A percentile compares a stretch with the other conserved stretches of the same genome.
These are phyloP conservation scores for Nannochloropsis granulata DNA, from an alignment of 108 stramenopile genomes.

Conservation along the genomic window DNA sequence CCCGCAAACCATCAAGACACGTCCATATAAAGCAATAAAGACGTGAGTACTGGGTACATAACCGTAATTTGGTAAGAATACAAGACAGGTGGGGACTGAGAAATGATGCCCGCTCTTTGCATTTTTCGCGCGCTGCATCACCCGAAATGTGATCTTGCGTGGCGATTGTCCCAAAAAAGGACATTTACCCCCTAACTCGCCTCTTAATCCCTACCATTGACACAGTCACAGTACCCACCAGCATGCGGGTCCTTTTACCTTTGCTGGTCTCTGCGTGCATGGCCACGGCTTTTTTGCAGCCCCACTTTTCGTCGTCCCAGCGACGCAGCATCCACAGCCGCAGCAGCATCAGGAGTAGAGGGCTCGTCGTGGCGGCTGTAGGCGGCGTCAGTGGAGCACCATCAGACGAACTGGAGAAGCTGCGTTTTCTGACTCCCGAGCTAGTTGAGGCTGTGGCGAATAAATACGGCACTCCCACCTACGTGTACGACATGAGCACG, in stretches of 20 bases:
- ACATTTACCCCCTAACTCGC: too few species aligned
- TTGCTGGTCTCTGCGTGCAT: neutral
- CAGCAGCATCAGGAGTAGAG: neutral
- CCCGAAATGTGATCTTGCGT: too few species aligned
- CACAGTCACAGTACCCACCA: too few species aligned
- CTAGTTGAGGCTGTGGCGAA: neutral
- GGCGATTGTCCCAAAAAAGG: too few species aligned
- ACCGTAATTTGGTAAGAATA: too few species aligned
- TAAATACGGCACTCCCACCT: conserved; percentile 64
- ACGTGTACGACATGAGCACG: conserved; percentile 74
- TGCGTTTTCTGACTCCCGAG: neutral
- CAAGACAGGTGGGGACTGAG: too few species aligned
- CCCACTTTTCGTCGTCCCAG: neutral
- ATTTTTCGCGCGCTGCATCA: too few species aligned
- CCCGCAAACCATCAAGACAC: too few species aligned
- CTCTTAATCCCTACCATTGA: too few species aligned
- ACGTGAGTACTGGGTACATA: too few species aligned
- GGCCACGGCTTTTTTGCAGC: neutral
- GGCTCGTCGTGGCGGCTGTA: neutral
- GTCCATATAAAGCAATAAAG: too few species aligned
- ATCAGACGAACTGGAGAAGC: neutral
- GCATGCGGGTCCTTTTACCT: neutral
- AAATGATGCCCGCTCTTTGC: too few species aligned
- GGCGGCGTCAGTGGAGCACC: neutral
- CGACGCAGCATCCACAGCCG: neutral